Base-by-base conservation (phyloP, 176 grass and related monocot species). In the Guadua angustifolia region DNA sequence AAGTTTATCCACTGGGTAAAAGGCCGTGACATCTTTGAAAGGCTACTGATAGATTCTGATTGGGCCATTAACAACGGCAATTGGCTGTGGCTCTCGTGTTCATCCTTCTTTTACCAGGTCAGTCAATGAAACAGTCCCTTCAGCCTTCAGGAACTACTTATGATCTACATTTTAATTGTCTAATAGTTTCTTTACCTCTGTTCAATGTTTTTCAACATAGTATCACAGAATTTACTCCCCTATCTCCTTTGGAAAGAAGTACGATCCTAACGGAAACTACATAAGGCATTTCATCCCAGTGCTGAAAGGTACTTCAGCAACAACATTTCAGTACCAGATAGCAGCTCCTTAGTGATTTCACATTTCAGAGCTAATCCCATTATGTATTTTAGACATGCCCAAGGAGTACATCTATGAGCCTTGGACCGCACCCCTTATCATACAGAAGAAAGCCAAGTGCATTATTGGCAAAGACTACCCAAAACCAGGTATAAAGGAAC, bases 1-100 rank as follows among this genome's bases (percentile, higher is more conserved):
- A 82, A 98, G 93, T 98, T 95, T 87, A 88, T 99, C 72, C 96
- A 95, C 58, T 94, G 96, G 96, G 93, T 95, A 81, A 94, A 99
- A 83, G 96, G 96, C 1, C 89, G 93, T 55, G 93, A 95, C 14
- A 88, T 95, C 26, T 99, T 99, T 71, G 91, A 99, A 78, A 91
- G 93, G 84, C 76, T 95, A 57, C 74, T 99, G 69, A 82, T 99
- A 36, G 93, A 99, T 88, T 94, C 93, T 77, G 93, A 95, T 78
- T 99, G 93, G 93, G 87, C 93, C 62, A 94, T 95, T 87, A 92
- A 95, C 63, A 99, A 99, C 24, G 91, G 93, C 46, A 95, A 99
- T 38, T 99, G 93, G 93, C 45, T 99, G 51, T 95, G 96, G 93
- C 89, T 99, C 42, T 99, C 93, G 46, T 95, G 96, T 71, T 99